Evolutionary conservation across 2,329 filamentous ascomycete genomes (phyloP), one percentile per base, ranked within the genome.

Genomic region (Aspergillus sergii): DNA sequence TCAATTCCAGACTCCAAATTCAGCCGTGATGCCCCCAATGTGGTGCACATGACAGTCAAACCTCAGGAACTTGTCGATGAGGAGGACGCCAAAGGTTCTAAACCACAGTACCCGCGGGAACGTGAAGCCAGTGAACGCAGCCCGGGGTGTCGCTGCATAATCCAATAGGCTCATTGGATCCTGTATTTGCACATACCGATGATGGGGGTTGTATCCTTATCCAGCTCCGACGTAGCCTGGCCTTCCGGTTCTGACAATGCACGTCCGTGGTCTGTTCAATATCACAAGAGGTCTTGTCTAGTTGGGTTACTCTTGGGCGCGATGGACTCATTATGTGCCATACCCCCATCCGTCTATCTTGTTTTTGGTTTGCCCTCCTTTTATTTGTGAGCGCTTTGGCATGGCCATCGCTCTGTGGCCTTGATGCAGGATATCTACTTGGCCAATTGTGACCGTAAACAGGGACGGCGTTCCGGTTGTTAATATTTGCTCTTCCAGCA

Each of bases 31-130:
- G 82, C 85, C 12, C 87, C 91, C 9, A 96, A 96, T 69, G 91
- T 96, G 32, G 89, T 97, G n/a, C 93, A 97, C 78, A 96, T 97
- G 93, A 94, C 91, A 7, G 89, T 97, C 70, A 91, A 92, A 70
- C 93, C 93, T 3, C 90, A 93, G 73, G 92, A 96, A 73, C 86
- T 91, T 45, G 82, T 94, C 65, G 90, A 96, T 68, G 93, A 95
- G 72, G 89, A 91, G 71, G 90, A 92, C 69, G 88, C 90, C 61
- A 90, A 89, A 73, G 86, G 86, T 39, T 84, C 86, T 63, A 91
- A 90, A 76, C 71, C 74, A 34, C 78, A 81, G 57, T 78, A 80
- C 67, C 71, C 79, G 46, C 81, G 85, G 65, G 81, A 84, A 60
- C 77, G 81, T 45, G 87, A 88, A 53, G 82, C 82, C 32, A 82